Percentiles rank a stretch among this genome's conserved stretches.
Conservation (phyloP, 371 early-diverging fungal genomes). For the Scutellospora calospora region DNA sequence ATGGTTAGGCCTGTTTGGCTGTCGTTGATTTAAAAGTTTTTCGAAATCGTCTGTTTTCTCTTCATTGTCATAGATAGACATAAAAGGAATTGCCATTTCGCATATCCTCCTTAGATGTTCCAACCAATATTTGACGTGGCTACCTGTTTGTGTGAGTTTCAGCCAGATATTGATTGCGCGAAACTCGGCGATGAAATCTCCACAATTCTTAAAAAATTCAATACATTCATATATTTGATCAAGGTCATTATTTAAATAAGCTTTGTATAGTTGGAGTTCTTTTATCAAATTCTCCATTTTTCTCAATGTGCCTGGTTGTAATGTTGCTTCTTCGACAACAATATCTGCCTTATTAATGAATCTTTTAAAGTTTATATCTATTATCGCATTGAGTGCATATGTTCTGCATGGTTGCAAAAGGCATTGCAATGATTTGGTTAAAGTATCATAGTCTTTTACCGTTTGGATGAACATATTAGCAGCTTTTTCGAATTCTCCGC, state of each 20-base stretch:
- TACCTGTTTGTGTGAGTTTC: background rate
- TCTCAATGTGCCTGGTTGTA: background rate
- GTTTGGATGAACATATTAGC: background rate
- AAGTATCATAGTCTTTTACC: background rate
- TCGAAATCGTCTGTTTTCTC: background rate
- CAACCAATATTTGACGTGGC: conserved; percentile 7
- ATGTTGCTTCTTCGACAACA: background rate
- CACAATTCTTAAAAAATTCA: background rate
- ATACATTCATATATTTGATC: background rate
- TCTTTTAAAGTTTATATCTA: background rate
- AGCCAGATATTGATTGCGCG: conserved; percentile 34
- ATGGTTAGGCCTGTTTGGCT: too few species aligned
- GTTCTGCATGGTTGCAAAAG: conserved; percentile 20
- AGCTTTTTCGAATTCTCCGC: conserved; percentile 26
- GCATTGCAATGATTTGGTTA: conserved; percentile 8
- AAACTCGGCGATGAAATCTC: background rate
- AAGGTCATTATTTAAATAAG: conserved; percentile 31
- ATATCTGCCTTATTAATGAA: background rate
- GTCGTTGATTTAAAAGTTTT: too few species aligned
- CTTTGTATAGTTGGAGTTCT: conserved; percentile 18
- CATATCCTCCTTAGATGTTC: background rate
- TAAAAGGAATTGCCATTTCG: background rate
- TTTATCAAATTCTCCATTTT: background rate
- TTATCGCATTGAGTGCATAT: background rate
- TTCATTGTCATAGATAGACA: background rate